Evolutionary conservation across 2,329 filamentous ascomycete species (phyloP).

Genomic region (Sordariomycetes sp.): DNA sequence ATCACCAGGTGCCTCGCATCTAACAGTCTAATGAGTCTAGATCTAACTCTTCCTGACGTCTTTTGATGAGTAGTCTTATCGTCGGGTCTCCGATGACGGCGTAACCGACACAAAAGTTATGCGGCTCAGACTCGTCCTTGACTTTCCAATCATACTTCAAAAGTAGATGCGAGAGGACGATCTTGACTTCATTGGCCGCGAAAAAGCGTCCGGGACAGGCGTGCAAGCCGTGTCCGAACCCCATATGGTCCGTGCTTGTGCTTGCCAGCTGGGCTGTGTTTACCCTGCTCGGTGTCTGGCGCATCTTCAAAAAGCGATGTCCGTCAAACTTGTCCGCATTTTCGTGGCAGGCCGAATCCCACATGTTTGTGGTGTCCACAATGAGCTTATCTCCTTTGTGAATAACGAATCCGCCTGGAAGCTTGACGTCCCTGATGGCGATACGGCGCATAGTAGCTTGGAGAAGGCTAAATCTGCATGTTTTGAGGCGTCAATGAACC

Average conservation of each 20-base stretch:
- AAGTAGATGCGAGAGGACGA: slow-evolving; percentile 16
- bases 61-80: no score
- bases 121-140: slow-evolving; percentile 2
- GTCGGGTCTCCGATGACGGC: no score
- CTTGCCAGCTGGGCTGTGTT: slow-evolving; percentile 21
- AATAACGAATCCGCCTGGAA: slow-evolving; percentile 10
- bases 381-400: slow-evolving; percentile 10
- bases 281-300: slow-evolving; percentile 12
- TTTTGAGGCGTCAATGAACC: neutral
- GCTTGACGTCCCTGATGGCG: slow-evolving; percentile 7
- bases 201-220: slow-evolving; percentile 34
- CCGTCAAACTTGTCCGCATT: slow-evolving; percentile 10
- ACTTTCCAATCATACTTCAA: slow-evolving; percentile 17
- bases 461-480: neutral
- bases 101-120: no score
- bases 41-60: no score
- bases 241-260: slow-evolving; percentile 18
- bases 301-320: slow-evolving; percentile 17
- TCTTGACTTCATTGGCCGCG: slow-evolving; percentile 29
- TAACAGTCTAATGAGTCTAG: no score
- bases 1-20: no score
- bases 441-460: slow-evolving; percentile 6
- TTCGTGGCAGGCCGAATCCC: slow-evolving; percentile 9
- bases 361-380: slow-evolving; percentile 8
- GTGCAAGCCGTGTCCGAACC: slow-evolving; percentile 29